Evolutionary conservation across 139 green algal genomes (phyloP), one percentile per base, ranked within the genome.

Genomic region (Chlorokybus atmophyticus): DNA sequence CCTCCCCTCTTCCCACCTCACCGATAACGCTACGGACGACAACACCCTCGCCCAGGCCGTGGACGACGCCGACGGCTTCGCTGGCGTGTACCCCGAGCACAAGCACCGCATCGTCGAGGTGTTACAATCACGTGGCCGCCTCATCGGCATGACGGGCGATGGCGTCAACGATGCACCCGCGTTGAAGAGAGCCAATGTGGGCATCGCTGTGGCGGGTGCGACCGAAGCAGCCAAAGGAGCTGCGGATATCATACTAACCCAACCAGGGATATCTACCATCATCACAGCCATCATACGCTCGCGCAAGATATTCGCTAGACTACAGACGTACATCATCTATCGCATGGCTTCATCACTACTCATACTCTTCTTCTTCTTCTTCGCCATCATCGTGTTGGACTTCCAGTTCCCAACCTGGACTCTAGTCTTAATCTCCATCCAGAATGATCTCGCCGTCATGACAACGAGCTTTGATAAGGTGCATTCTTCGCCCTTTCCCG

Each of bases 121-220:
- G 41, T 40, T 76, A 8, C 50, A 68, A 41, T 44, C 73, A 57
- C 32, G 28, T 2, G 40, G 60, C 14, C 52, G 70, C 50, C 55
- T 75, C 41, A 39, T 73, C 10, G 68, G 68, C 55, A 80, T 63
- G 79, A 86, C 61, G 67, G 79, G 68, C 23, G 68, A 76, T 25
- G 66, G 66, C 62, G 87, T 95, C 21, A 95, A 95, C 65, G 87
- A 95, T 50, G 87, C 87, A 2, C 87, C 87, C 26, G 87, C 87
- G 0, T 76, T 95, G 19, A 95, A 95, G 79, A 88, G 87, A 69
- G 87, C 84, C 14, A 82, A 95, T 60, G 87, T 95, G 4, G 87
- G 87, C 52, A 87, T 95, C 52, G 68, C 68, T 7, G 68, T 76
- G 24, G 66, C 52, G 5, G 68, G 69, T 60, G 70, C 68, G 39